Evolutionary conservation across 805 yeast genomes (phyloP).

Genomic region (Suhomyces sp.): DNA sequence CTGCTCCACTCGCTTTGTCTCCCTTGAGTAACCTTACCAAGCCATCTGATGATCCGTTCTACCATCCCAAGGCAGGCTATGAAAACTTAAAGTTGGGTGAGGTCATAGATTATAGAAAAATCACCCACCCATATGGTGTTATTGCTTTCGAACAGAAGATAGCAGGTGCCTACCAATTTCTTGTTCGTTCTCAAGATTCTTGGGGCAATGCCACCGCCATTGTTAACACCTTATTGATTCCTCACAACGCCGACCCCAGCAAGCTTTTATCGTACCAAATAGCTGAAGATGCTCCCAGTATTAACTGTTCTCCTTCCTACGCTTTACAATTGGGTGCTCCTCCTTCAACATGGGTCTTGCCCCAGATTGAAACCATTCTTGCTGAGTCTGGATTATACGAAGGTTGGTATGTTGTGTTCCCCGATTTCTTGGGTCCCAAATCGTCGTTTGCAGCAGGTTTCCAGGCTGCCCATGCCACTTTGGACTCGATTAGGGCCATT

Average conservation of each 20-base stretch:
- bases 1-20: background rate
- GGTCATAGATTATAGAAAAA: constrained; percentile 11
- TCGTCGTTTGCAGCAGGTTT: constrained; percentile 32
- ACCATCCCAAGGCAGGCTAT: constrained; percentile 14
- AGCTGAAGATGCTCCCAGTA: constrained; percentile 28
- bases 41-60: constrained; percentile 15
- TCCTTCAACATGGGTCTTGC: constrained; percentile 9
- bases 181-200: constrained; percentile 17
- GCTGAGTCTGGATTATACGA: constrained; percentile 15
- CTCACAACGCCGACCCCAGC: constrained; percentile 24
- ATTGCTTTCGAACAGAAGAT: constrained; percentile 10
- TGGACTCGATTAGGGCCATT: constrained; percentile 31
- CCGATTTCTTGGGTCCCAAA: constrained; percentile 37
- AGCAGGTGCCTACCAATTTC: constrained; percentile 13
- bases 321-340: constrained; percentile 16
- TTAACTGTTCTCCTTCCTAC: constrained; percentile 29
- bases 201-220: constrained; percentile 25
- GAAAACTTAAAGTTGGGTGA: constrained; percentile 12
- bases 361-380: constrained; percentile 16
- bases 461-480: constrained; percentile 29
- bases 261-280: constrained; percentile 28
- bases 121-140: constrained; percentile 12
- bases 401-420: constrained; percentile 34
- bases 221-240: constrained; percentile 28
- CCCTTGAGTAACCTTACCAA: constrained; percentile 1